Evolutionary conservation across 768 basidiomycete genomes (phyloP).

Genomic region (Mycena galericulata): DNA sequence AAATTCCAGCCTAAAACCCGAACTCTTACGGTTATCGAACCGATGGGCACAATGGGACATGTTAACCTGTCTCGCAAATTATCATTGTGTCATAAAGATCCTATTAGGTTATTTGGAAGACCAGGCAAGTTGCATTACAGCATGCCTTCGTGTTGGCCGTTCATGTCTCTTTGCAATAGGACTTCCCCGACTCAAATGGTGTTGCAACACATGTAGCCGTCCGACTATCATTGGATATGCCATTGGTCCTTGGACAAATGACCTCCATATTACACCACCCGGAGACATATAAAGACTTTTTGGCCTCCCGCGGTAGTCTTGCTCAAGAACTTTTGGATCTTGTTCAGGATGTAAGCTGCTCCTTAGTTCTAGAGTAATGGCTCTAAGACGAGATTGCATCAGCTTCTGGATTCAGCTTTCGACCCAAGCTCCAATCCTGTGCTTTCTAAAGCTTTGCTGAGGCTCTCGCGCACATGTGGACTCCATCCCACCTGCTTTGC

Average conservation of each 20-base stretch:
- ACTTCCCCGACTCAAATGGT: no score
- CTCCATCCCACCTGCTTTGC: constrained; percentile 22
- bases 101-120: background rate
- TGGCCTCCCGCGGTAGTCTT: background rate
- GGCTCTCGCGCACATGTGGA: constrained; percentile 14
- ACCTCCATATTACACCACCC: background rate
- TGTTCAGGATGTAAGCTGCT: constrained; percentile 3
- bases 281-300: background rate
- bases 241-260: background rate
- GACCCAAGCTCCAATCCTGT: background rate
- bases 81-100: background rate
- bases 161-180: no score
- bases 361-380: no score
- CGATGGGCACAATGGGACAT: background rate
- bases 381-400: no score
- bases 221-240: background rate
- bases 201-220: background rate
- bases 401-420: constrained; percentile 8
- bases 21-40: no score
- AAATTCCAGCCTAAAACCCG: no score
- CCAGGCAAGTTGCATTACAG: background rate
- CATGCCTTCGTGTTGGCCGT: background rate
- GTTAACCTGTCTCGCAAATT: background rate
- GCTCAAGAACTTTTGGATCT: constrained; percentile 15
- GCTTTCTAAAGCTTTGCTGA: constrained; percentile 17